These are phyloP conservation scores for Tephrocybe sp. DNA, from an alignment of 768 basidiomycete genomes.

Conservation along the genomic window DNA sequence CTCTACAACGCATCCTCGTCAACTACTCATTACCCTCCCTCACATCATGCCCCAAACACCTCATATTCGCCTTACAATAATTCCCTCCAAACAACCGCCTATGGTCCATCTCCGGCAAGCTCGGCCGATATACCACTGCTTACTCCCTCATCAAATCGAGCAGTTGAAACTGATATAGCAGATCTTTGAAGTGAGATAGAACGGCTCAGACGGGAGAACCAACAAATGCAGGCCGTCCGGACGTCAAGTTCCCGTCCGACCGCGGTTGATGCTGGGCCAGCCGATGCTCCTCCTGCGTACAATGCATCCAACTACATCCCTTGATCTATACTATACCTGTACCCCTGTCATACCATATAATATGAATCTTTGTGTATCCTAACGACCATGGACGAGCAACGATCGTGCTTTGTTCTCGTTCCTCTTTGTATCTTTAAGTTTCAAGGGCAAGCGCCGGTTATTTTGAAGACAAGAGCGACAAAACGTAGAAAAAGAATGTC, in stretches of 20 bases:
- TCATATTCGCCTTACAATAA: background rate
- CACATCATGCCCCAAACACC: no score
- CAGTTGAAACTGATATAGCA: background rate
- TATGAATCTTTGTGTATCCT: no score
- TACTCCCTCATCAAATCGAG: background rate
- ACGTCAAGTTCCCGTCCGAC: no score
- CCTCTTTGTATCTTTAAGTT: conserved; percentile 29
- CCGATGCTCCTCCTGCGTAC: conserved; percentile 3
- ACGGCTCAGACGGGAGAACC: background rate
- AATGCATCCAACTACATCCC: background rate
- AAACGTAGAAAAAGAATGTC: background rate
- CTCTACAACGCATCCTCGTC: background rate
- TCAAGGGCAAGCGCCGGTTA: no score
- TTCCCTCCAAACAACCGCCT: background rate
- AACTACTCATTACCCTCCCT: background rate
- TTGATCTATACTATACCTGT: background rate
- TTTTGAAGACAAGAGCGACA: no score
- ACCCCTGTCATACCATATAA: no score
- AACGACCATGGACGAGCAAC: no score
- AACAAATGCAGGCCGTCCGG: background rate
- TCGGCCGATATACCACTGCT: background rate
- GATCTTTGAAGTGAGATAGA: conserved; percentile 4
- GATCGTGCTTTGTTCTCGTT: no score
- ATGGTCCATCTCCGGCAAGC: background rate
- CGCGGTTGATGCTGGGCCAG: background rate